A percentile compares a stretch with the other conserved stretches of the same genome.
phyloP scores from a whole-genome alignment of 2,329 filamentous ascomycete species.

The Chrysoporthe cubensis region DNA sequence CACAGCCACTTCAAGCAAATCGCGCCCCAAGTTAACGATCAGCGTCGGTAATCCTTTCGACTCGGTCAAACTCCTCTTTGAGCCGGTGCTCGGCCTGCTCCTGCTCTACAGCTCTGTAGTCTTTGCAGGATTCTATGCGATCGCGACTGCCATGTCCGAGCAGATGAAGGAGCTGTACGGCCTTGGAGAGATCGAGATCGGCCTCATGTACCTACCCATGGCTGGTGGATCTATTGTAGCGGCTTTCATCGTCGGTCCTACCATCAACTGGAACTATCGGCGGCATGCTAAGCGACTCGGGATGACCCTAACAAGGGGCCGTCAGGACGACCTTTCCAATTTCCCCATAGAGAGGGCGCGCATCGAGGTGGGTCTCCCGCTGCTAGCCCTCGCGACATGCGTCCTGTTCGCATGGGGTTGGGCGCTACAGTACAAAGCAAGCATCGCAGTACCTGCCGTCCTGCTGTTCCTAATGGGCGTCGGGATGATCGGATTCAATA shows the following conservation, averaged over 20 bases:
- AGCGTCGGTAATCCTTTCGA: slow-evolving; percentile 90
- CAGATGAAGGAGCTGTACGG: slow-evolving; percentile 58
- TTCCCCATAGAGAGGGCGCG: slow-evolving; percentile 58
- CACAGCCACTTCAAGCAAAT: slow-evolving; percentile 11
- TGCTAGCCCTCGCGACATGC: slow-evolving; percentile 54
- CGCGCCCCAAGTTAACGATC: slow-evolving; percentile 22
- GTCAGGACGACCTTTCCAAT: slow-evolving; percentile 51
- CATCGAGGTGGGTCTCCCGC: slow-evolving; percentile 52
- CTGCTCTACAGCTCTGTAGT: slow-evolving; percentile 49
- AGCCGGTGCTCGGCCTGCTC: slow-evolving; percentile 72
- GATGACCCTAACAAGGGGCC: slow-evolving; percentile 56
- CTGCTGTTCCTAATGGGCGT: slow-evolving; percentile 52
- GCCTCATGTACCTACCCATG: slow-evolving; percentile 57
- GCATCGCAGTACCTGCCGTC: slow-evolving; percentile 51
- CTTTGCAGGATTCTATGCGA: slow-evolving; percentile 55
- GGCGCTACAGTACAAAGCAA: slow-evolving; percentile 48
- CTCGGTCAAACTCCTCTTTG: slow-evolving; percentile 78
- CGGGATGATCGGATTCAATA: slow-evolving; percentile 58
- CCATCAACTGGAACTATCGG: slow-evolving; percentile 70
- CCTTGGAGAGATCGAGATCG: slow-evolving; percentile 58
- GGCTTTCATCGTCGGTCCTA: slow-evolving; percentile 51
- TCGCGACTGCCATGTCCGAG: slow-evolving; percentile 49
- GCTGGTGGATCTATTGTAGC: slow-evolving; percentile 54
- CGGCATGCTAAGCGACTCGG: slow-evolving; percentile 60
- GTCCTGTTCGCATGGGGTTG: slow-evolving; percentile 57